These are phyloP conservation scores for Diversispora eburnea DNA, from an alignment of 192 early-diverging fungal species.

Conservation along the genomic window DNA sequence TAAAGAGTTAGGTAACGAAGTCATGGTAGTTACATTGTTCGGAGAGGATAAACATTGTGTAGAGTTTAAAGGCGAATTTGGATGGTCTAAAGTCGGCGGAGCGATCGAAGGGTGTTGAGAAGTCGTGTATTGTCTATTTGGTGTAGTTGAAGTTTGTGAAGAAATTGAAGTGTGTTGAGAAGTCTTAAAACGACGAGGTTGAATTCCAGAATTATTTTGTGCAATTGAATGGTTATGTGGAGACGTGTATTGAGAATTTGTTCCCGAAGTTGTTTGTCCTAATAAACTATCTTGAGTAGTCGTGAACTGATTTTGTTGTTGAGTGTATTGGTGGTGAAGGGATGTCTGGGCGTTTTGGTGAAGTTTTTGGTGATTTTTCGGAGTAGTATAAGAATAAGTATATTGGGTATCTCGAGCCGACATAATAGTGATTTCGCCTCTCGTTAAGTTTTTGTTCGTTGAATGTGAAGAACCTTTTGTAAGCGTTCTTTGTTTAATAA, in stretches of 20 bases:
- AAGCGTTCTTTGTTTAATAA: no score
- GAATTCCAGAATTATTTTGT: no score
- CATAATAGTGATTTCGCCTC: no score
- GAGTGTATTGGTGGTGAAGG: neutral
- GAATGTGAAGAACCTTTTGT: no score
- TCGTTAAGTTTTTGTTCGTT: no score
- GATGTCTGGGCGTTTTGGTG: neutral
- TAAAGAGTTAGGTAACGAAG: neutral
- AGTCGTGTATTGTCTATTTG: neutral
- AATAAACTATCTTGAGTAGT: neutral
- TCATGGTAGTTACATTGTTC: neutral
- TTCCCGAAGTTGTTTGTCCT: neutral
- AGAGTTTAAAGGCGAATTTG: neutral
- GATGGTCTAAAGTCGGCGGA: neutral
- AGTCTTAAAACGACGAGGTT: no score
- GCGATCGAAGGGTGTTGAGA: neutral
- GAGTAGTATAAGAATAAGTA: neutral
- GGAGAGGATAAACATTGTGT: neutral
- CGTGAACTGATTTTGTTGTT: conserved; percentile 1
- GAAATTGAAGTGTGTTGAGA: neutral
- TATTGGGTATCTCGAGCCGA: no score
- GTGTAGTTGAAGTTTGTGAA: neutral
- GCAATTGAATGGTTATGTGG: no score
- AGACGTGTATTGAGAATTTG: neutral
- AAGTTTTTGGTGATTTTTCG: neutral